Evolutionary conservation across 192 early-diverging fungal genomes (phyloP).

Genomic region (Rhizophagus clarus): DNA sequence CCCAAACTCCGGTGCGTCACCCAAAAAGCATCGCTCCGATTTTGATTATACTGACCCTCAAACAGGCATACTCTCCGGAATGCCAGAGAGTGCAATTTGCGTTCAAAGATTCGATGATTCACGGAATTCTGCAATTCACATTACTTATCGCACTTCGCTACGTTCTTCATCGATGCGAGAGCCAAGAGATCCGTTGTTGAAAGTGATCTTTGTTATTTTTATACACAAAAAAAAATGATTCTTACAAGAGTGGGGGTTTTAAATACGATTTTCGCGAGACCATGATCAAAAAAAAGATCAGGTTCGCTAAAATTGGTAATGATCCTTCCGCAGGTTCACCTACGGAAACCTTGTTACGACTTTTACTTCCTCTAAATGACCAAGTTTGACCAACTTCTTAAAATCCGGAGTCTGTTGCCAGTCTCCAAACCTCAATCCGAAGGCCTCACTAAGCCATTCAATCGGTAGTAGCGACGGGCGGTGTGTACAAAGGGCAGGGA

Average conservation of each 20-base stretch:
- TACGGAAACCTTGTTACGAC: constrained; percentile 23
- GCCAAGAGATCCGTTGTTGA: constrained; percentile 25
- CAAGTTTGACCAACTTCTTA: constrained; percentile 77
- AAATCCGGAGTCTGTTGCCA: constrained; percentile 48
- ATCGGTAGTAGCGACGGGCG: constrained; percentile 1
- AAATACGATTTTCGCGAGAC: constrained; percentile 72
- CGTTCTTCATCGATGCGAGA: constrained; percentile 69
- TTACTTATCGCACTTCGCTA: constrained; percentile 75
- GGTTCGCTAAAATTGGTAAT: constrained; percentile 59
- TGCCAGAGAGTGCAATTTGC: constrained; percentile 53
- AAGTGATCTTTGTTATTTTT: background rate
- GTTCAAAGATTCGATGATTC: constrained; percentile 75
- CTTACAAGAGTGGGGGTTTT: constrained; percentile 26
- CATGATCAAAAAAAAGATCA: constrained; percentile 74
- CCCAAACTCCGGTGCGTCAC: too few relatives aligned
- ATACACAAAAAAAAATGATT: too few relatives aligned
- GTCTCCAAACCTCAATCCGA: background rate
- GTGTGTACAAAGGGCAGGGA: constrained; percentile 9
- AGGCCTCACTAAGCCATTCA: background rate
- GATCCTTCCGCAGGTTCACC: constrained; percentile 16
- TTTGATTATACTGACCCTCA: too few relatives aligned
- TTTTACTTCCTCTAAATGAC: constrained; percentile 86
- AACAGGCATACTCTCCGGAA: too few relatives aligned
- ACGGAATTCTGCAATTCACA: constrained; percentile 68
- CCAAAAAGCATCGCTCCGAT: too few relatives aligned